Evolutionary conservation across 495 filamentous ascomycete genomes (phyloP), one percentile per base, ranked within the genome.

Genomic region (Endocarpon pusillum): DNA sequence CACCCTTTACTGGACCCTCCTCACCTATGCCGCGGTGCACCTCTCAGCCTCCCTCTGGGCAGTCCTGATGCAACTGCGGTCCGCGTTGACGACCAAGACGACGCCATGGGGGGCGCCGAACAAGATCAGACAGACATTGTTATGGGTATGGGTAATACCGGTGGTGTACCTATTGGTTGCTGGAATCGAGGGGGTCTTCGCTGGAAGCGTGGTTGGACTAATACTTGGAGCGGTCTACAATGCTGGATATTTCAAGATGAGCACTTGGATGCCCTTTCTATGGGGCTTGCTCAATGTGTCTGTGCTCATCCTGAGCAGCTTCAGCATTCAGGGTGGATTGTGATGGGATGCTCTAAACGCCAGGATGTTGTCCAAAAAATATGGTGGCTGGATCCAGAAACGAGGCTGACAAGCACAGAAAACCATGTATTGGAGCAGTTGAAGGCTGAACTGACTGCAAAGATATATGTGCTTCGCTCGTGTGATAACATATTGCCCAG

Each of bases 191-290:
- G 87, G 76, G 3, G 42, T 92, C 16, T 55, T 94, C 23, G 83
- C 89, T 5, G 89, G 89, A 10, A 94, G 79, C 49, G 66, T 94
- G 21, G 75, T 94, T 38, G 89, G 89, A 1, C 56, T 85, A 36
- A 65, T 96, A 33, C 68, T 97, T 8, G 84, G 83, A 17, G 80
- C 78, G 4, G 73, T 89, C 28, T 97, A 96, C 47, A 71, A 79
- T 42, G 71, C 82, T 11, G 89, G 85, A 20, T 81, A 75, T 53
- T 94, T 92, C 48, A 58, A 71, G 41, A 93, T 96, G 87, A 91
- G 84, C 34, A 94, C 89, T 2, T 97, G 91, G 89, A 78, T 94
- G 25, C 89, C 89, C 10, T 82, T 93, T 46, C 66, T 91, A 33
- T 97, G 89, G 89, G 78, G 75, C n/a, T 63, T 80, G 42, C 77